phyloP scores from a whole-genome alignment of 306 rosid genomes.

The Cucurbita pepo region DNA sequence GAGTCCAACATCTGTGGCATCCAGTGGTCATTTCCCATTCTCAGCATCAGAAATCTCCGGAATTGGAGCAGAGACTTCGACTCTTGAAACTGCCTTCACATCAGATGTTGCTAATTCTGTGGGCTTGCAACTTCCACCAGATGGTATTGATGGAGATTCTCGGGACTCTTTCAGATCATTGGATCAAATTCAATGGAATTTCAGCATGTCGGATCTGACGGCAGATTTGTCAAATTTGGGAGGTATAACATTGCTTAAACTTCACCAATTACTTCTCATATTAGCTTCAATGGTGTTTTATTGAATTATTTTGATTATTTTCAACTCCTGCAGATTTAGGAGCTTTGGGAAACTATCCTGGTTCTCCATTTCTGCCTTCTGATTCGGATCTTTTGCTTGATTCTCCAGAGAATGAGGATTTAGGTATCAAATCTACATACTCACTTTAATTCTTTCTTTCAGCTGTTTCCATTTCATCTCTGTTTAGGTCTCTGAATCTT shows the following conservation, averaged over 20 bases:
- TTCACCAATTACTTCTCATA: background rate
- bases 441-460: background rate
- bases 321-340: constrained; percentile 59
- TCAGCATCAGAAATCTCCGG: constrained; percentile 84
- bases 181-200: constrained; percentile 91
- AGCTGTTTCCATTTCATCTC: background rate
- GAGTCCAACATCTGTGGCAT: constrained; percentile 92
- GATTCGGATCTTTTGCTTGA: constrained; percentile 87
- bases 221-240: constrained; percentile 86
- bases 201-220: constrained; percentile 81
- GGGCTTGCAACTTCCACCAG: constrained; percentile 76
- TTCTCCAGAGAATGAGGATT: constrained; percentile 84
- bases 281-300: background rate
- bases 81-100: constrained; percentile 69
- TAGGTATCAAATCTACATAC: constrained; percentile 28
- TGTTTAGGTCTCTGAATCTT: background rate
- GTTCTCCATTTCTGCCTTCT: constrained; percentile 84
- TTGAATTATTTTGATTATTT: background rate
- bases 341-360: constrained; percentile 81
- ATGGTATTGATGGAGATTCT: constrained; percentile 58
- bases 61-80: constrained; percentile 69
- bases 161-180: constrained; percentile 44
- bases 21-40: constrained; percentile 96
- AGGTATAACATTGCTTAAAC: constrained; percentile 28
- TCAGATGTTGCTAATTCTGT: constrained; percentile 77